Percentiles rank a stretch among this genome's conserved stretches.
Conservation (phyloP, 2,329 filamentous ascomycete species). For the Phaeomoniella chlamydospora region DNA sequence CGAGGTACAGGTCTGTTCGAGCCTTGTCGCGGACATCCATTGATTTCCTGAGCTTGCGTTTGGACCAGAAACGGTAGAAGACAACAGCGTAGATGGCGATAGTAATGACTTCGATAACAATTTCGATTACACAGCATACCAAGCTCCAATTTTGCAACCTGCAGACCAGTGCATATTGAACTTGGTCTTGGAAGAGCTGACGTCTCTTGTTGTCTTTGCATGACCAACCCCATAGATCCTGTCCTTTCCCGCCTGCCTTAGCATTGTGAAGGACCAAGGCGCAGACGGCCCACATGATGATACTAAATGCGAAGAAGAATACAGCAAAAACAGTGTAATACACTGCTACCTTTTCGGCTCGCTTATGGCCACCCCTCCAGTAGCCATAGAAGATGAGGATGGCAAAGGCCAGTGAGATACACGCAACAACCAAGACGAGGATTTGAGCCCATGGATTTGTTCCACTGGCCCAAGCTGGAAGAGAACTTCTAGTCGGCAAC, state of each 20-base stretch:
- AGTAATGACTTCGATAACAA: conserved; percentile 81
- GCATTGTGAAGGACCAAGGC: conserved; percentile 72
- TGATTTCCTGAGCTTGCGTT: conserved; percentile 86
- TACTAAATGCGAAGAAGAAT: conserved; percentile 83
- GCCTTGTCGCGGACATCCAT: conserved; percentile 94
- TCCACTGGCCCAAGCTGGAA: conserved; percentile 69
- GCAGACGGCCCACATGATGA: conserved; percentile 81
- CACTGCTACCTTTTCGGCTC: conserved; percentile 82
- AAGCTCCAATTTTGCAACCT: conserved; percentile 89
- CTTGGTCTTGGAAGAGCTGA: conserved; percentile 61
- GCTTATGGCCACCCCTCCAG: conserved; percentile 71
- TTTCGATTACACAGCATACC: conserved; percentile 93
- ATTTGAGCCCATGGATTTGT: conserved; percentile 85
- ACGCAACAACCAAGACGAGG: conserved; percentile 63
- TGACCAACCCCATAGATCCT: conserved; percentile 98
- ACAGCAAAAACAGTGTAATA: conserved; percentile 95
- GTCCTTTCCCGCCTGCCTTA: conserved; percentile 55
- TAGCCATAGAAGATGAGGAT: conserved; percentile 72
- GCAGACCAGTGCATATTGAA: conserved; percentile 84
- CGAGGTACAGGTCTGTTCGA: conserved; percentile 87
- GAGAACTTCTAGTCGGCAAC: conserved; percentile 60
- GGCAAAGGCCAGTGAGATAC: conserved; percentile 66
- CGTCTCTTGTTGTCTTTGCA: conserved; percentile 77
- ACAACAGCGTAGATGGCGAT: conserved; percentile 87
- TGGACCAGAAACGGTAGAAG: conserved; percentile 96